phyloP scores from a whole-genome alignment of 2,329 filamentous ascomycete species.

The Arthrobotrys entomopaga region DNA sequence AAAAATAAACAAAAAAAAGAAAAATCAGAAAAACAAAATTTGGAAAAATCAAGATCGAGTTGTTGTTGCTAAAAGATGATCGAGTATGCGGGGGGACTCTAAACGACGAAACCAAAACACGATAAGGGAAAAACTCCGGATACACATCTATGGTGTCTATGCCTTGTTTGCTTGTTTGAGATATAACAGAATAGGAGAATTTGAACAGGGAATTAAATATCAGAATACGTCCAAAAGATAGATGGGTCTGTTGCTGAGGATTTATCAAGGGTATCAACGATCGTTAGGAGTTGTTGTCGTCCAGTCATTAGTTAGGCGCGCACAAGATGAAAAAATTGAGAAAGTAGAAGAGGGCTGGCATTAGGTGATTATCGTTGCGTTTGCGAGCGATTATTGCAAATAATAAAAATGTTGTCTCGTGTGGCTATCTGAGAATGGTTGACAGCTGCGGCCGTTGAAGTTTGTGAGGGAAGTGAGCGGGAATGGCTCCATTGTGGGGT shows the following conservation, averaged over 20 bases:
- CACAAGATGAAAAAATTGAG: constrained; percentile 8
- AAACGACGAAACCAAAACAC: not conserved
- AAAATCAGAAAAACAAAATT: constrained; percentile 11
- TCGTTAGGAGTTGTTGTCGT: constrained; percentile 42
- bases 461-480: constrained; percentile 14
- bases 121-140: constrained; percentile 32
- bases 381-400: constrained; percentile 5
- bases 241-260: constrained; percentile 13
- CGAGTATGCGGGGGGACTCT: not conserved
- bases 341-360: constrained; percentile 1
- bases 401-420: constrained; percentile 18
- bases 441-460: constrained; percentile 31
- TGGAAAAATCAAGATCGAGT: constrained; percentile 7
- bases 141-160: constrained; percentile 56
- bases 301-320: constrained; percentile 46
- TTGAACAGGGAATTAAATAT: constrained; percentile 28
- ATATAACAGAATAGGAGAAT: constrained; percentile 8
- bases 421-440: constrained; percentile 29
- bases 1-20: constrained; percentile 14
- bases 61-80: not conserved
- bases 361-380: constrained; percentile 29
- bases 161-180: constrained; percentile 43
- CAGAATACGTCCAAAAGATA: not conserved
- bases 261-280: constrained; percentile 53
- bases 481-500: constrained; percentile 50